A percentile compares a stretch with the other conserved stretches of the same genome.
Conservation (phyloP, 2,329 filamentous ascomycete genomes). For the Trichoderma gracile region DNA sequence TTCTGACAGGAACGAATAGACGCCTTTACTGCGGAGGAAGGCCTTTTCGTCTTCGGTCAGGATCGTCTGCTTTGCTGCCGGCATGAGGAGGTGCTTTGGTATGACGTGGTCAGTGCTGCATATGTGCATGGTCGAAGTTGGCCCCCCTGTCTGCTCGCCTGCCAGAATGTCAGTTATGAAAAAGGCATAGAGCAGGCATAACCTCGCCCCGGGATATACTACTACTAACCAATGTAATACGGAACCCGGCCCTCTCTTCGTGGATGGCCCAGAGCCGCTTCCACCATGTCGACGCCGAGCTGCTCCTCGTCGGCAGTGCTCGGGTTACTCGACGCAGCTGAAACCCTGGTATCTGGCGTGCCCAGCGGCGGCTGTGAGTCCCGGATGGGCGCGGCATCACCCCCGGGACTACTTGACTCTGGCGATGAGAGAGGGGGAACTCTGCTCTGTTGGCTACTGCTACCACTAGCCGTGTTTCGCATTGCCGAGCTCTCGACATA, state of each 20-base stretch:
- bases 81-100: slow-evolving; percentile 21
- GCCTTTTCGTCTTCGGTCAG: slow-evolving; percentile 9
- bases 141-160: slow-evolving; percentile 16
- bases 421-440: neutral
- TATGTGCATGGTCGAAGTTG: slow-evolving; percentile 18
- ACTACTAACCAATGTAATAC: slow-evolving; percentile 12
- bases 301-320: slow-evolving; percentile 13
- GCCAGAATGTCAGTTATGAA: neutral
- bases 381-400: neutral
- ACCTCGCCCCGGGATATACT: neutral
- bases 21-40: slow-evolving; percentile 14
- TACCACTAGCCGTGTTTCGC: neutral
- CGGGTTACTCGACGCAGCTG: slow-evolving; percentile 2
- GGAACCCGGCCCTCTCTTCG: slow-evolving; percentile 14
- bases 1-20: slow-evolving; percentile 17
- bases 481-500: slow-evolving; percentile 19
- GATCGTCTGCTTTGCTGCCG: slow-evolving; percentile 1
- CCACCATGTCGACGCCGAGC: slow-evolving; percentile 17
- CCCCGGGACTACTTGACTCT: neutral
- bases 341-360: slow-evolving; percentile 1
- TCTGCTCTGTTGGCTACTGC: neutral
- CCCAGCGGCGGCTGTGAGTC: neutral
- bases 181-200: neutral
- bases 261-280: slow-evolving; percentile 8
- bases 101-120: slow-evolving; percentile 8